Percentiles rank a stretch among this genome's conserved stretches.
These are phyloP conservation scores for Crithidia sp. DNA, from an alignment of 208 protist species.

Conservation along the genomic window DNA sequence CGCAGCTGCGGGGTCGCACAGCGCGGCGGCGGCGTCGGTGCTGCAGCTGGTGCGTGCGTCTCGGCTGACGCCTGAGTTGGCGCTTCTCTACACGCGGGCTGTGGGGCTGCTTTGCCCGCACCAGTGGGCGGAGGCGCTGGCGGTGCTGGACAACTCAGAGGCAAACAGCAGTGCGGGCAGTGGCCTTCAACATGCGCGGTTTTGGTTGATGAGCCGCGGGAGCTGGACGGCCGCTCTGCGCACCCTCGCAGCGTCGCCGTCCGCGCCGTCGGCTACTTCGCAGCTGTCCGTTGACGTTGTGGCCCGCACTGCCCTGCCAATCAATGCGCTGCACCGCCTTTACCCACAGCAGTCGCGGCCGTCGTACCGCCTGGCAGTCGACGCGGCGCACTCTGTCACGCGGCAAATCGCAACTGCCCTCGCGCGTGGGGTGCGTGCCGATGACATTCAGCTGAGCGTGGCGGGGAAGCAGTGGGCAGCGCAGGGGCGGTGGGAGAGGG, in stretches of 20 bases:
- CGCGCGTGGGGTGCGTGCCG: conserved; percentile 51
- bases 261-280: not conserved
- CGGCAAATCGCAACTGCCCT: conserved; percentile 45
- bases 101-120: conserved; percentile 56
- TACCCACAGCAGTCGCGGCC: conserved; percentile 20
- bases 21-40: not conserved
- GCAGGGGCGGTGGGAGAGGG: conserved; percentile 50
- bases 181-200: not conserved
- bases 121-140: conserved; percentile 48
- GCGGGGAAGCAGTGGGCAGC: conserved; percentile 50
- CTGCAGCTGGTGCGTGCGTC: conserved; percentile 30
- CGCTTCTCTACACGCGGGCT: conserved; percentile 48
- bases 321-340: conserved; percentile 18
- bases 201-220: conserved; percentile 62
- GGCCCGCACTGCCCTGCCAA: conserved; percentile 34
- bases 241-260: not conserved
- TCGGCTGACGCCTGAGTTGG: conserved; percentile 49
- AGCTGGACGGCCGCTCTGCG: conserved; percentile 50
- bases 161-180: conserved; percentile 3
- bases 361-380: conserved; percentile 5
- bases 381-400: conserved; percentile 10
- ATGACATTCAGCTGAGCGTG: conserved; percentile 72
- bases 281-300: conserved; percentile 45
- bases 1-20: too few species aligned
- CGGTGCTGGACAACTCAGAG: conserved; percentile 13